Evolutionary conservation across 1,139 yeast species (phyloP).

Genomic region (Petasospora rhodanensis): DNA sequence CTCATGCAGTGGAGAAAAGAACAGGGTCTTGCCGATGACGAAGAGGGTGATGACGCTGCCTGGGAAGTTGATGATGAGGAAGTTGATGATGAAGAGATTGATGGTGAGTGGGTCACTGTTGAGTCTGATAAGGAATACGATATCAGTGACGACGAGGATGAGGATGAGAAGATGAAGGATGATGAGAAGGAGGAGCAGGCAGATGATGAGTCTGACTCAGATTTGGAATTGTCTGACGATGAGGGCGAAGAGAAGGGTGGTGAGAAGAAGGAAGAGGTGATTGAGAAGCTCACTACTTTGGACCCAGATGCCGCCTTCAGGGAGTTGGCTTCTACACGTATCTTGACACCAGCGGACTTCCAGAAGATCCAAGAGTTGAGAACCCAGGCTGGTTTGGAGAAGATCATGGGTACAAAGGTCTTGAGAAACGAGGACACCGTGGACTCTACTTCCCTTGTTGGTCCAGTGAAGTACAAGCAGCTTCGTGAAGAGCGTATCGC

Average conservation of each 20-base stretch:
- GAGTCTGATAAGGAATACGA: constrained; percentile 53
- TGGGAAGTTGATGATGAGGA: constrained; percentile 49
- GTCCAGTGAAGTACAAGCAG: constrained; percentile 81
- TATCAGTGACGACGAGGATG: constrained; percentile 43
- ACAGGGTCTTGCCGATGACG: constrained; percentile 58
- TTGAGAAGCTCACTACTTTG: constrained; percentile 18
- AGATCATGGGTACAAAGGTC: constrained; percentile 41
- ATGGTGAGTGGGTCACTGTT: constrained; percentile 51
- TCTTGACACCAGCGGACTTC: constrained; percentile 95
- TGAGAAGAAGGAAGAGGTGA: constrained; percentile 25
- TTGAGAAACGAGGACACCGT: constrained; percentile 70
- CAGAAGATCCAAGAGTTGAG: constrained; percentile 88
- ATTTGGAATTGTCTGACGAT: constrained; percentile 35
- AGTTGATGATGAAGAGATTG: constrained; percentile 38
- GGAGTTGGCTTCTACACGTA: constrained; percentile 65
- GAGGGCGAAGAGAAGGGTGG: constrained; percentile 17
- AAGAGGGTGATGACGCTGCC: constrained; percentile 60
- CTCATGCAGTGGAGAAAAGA: constrained; percentile 84
- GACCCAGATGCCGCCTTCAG: constrained; percentile 45
- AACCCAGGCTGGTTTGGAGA: constrained; percentile 78
- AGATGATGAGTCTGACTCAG: constrained; percentile 36
- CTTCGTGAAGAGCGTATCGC: constrained; percentile 87
- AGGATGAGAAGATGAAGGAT: constrained; percentile 30
- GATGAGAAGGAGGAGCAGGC: constrained; percentile 29
- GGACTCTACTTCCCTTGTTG: constrained; percentile 75